Evolutionary conservation across 1,284 basidiomycete species (phyloP), one percentile per base, ranked within the genome.

Genomic region (Ustilago bromivora): DNA sequence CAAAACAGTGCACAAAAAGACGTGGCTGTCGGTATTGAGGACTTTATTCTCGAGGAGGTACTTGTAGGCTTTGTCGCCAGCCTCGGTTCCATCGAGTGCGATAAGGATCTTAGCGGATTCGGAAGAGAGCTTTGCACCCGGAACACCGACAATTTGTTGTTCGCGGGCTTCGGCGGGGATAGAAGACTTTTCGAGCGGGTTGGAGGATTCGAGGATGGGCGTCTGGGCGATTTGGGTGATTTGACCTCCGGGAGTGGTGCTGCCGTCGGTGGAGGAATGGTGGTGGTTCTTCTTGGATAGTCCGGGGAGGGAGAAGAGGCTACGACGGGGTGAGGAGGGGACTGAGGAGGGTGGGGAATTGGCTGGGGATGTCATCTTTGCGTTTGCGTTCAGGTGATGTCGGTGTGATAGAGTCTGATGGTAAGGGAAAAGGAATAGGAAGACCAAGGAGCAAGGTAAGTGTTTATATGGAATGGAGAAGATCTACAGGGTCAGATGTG

Each of bases 71-170:
- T 81, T 81, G 57, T 83, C 84, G 31, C 83, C 82, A 10, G 83
- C 81, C 47, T 85, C 84, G 34, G 82, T 82, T 32, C 82, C 83
- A 47, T 85, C 84, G 34, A 84, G 76, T 10, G 83, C 84, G 38
- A 84, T 65, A 9, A 84, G 72, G 52, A 84, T 74, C 54, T 83
- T 83, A 63, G 76, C 76, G 34, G 57, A 35, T 31, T 73, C 66
- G 12, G 71, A 57, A 11, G 69, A 61, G 46, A 83, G 55, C 10
- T 66, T 71, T 34, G 72, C 69, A 31, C 82, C 82, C 8, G 66
- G 58, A 0, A 75, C 56, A 57, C 83, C 83, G 12, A 85, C 83
- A 53, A 85, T 84, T 34, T 83, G 79, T 68, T 85, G 83, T 53
- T 83, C 76, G 31, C 83, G 74, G 8, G 83, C 83, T 68, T 84